Evolutionary conservation across 73 alveolate species (phyloP), one percentile per base, ranked within the genome.

Genomic region (Symbiodinium natans): DNA sequence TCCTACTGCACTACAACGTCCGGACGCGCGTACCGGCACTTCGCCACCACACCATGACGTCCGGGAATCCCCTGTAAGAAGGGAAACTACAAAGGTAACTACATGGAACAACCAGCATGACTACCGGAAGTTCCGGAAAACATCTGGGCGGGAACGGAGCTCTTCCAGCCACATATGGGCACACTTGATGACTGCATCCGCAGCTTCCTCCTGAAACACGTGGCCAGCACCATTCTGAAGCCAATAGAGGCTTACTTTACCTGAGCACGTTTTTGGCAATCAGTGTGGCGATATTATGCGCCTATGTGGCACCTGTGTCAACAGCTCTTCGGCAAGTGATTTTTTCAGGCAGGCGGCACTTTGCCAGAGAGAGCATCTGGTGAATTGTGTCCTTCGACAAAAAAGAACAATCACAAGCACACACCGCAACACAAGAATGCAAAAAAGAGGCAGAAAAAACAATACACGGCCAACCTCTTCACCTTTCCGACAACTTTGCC

Each of bases 181-280:
- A 36, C 97, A 90, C 38, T 40, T 68, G 48, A 73, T 71, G 27
- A 90, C 97, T 11, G 97, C 80, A 34, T 73, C 80, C 33, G 97
- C 77, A 15, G 97, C 97, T 71, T 90, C 97, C 3, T 52, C 43
- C 97, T 29, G 27, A 82, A 90, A 90, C 40, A 33, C 82, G 77
- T 90, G 97, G 56, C 97, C 97, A 3, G 41, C 97, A 23, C 97
- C 97, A 6, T 90, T 73, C n/a, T 90, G 97, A 54, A 90, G 97
- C 97, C 97, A 90, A 54, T 90, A 90, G 39, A 90, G 56, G 88
- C 97, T 90, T 29, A 73, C 97, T 71, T 90, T 90, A 68, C 97
- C 97, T 90, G 40, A 59, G 23, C 23, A 17, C 23, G 17, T 29
- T 31, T 23, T 25, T 68, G 39, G 33, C 9, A 3, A 68, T 68